Conservation (phyloP, 768 basidiomycete genomes). For the Suillus ampliporus region DNA sequence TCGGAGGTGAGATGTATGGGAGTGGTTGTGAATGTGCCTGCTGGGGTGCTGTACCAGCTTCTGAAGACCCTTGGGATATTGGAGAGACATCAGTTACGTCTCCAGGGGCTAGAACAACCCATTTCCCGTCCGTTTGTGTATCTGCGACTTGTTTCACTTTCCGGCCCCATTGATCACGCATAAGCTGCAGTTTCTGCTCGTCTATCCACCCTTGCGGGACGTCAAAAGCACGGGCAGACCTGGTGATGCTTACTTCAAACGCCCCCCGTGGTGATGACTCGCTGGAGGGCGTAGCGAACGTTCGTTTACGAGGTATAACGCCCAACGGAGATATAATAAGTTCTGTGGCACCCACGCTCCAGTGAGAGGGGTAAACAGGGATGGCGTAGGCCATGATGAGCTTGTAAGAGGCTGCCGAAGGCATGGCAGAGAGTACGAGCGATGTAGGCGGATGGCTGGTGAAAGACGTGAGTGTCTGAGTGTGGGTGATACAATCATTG, state of each 20-base stretch:
- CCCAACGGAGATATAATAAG: slow-evolving; percentile 59
- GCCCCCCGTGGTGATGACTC: slow-evolving; percentile 30
- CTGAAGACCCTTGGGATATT: slow-evolving; percentile 22
- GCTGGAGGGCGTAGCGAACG: slow-evolving; percentile 16
- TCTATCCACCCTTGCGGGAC: slow-evolving; percentile 77
- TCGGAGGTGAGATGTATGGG: slow-evolving; percentile 38
- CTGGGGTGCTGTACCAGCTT: slow-evolving; percentile 32
- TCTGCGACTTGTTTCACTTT: slow-evolving; percentile 74
- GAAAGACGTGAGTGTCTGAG: slow-evolving; percentile 76
- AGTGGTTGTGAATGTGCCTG: slow-evolving; percentile 24
- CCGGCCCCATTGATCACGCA: slow-evolving; percentile 81
- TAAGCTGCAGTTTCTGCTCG: slow-evolving; percentile 58
- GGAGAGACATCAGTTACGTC: slow-evolving; percentile 29
- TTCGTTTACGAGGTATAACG: slow-evolving; percentile 13
- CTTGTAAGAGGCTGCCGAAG: slow-evolving; percentile 65
- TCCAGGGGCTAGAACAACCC: slow-evolving; percentile 77
- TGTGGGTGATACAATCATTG: slow-evolving; percentile 52
- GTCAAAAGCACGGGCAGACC: slow-evolving; percentile 72
- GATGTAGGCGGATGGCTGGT: slow-evolving; percentile 82
- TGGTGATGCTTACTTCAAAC: slow-evolving; percentile 59
- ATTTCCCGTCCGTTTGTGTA: slow-evolving; percentile 85
- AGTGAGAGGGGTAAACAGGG: slow-evolving; percentile 82
- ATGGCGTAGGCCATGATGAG: slow-evolving; percentile 75
- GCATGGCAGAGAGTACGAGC: slow-evolving; percentile 69
- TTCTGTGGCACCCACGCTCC: slow-evolving; percentile 80